Percentiles rank a stretch among this genome's conserved stretches.
These are phyloP conservation scores for Globisporangium cylindrosporum DNA, from an alignment of 352 stramenopile species.

Conservation along the genomic window DNA sequence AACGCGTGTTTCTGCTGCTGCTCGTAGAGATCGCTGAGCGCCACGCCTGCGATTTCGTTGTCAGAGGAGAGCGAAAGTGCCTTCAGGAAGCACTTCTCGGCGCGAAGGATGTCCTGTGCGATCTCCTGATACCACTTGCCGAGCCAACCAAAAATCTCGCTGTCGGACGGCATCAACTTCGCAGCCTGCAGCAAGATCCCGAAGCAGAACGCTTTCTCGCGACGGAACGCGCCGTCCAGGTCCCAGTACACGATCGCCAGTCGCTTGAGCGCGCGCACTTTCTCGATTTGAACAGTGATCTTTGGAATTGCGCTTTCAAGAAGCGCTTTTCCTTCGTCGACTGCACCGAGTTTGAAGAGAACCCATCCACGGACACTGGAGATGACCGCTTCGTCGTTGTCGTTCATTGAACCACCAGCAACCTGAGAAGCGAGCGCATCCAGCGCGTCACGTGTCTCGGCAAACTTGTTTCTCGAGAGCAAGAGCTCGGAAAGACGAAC, in stretches of 20 bases:
- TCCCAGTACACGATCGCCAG: slow-evolving; percentile 80
- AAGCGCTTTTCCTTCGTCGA: slow-evolving; percentile 31
- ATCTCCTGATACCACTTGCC: slow-evolving; percentile 77
- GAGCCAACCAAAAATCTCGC: slow-evolving; percentile 67
- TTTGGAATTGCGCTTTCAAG: slow-evolving; percentile 36
- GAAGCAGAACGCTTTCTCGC: slow-evolving; percentile 66
- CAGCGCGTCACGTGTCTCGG: slow-evolving; percentile 33
- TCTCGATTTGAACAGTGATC: slow-evolving; percentile 20
- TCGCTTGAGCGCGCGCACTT: slow-evolving; percentile 55
- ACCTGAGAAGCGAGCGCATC: slow-evolving; percentile 18
- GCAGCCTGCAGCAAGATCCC: slow-evolving; percentile 60
- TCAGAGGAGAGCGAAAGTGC: slow-evolving; percentile 55
- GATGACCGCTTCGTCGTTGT: slow-evolving; percentile 23
- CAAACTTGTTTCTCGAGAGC: slow-evolving; percentile 23
- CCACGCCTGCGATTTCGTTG: slow-evolving; percentile 54
- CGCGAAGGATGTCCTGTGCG: slow-evolving; percentile 54
- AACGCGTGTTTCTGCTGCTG: slow-evolving; percentile 54
- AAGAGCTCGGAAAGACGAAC: slow-evolving; percentile 50
- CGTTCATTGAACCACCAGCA: not conserved
- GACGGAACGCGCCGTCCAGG: slow-evolving; percentile 39
- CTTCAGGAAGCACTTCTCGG: slow-evolving; percentile 86
- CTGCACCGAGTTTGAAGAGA: slow-evolving; percentile 37
- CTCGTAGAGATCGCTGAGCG: slow-evolving; percentile 71
- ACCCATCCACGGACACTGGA: slow-evolving; percentile 49
- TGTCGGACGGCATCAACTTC: slow-evolving; percentile 65